phyloP scores from a whole-genome alignment of 169 alveolate genomes.

The Pseudocohnilembus persalinus region DNA sequence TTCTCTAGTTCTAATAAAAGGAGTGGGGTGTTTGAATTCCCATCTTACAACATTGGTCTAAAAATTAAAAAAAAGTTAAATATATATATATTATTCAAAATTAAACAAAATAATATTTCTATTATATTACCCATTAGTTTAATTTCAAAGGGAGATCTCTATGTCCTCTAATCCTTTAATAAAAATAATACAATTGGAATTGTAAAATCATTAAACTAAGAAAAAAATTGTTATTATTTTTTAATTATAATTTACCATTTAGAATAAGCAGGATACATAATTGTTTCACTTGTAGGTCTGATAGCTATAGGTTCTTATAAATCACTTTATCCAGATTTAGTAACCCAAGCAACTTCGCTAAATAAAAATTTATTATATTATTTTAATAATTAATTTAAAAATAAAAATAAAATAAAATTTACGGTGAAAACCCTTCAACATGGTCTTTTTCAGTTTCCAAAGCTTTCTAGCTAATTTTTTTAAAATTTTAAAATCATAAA shows the following conservation, averaged over 20 bases:
- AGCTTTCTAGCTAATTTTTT: no score
- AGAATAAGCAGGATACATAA: slow-evolving; percentile 98
- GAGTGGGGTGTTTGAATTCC: slow-evolving; percentile 99
- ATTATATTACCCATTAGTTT: slow-evolving; percentile 83
- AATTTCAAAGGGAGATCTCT: slow-evolving; percentile 98
- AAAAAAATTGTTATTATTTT: no score
- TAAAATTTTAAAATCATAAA: no score
- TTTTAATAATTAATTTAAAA: no score
- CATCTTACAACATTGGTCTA: slow-evolving; percentile 96
- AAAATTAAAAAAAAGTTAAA: slow-evolving; percentile 69
- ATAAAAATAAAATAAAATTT: no score
- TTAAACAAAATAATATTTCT: slow-evolving; percentile 36
- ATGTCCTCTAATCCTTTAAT: slow-evolving; percentile 96
- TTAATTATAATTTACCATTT: no score
- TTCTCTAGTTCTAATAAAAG: slow-evolving; percentile 99
- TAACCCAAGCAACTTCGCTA: slow-evolving; percentile 99
- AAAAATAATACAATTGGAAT: no score
- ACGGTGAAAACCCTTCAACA: slow-evolving; percentile 99
- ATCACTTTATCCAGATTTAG: slow-evolving; percentile 94
- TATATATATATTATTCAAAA: background rate
- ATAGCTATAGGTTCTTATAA: slow-evolving; percentile 96
- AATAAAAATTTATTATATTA: no score
- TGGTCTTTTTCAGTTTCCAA: slow-evolving; percentile 97
- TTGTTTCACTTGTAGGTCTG: slow-evolving; percentile 99
- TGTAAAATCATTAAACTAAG: no score